Percentiles rank a stretch among this genome's conserved stretches.
These are phyloP conservation scores for Cercospora nicotianae DNA, from an alignment of 2,329 filamentous ascomycete genomes.

Conservation along the genomic window DNA sequence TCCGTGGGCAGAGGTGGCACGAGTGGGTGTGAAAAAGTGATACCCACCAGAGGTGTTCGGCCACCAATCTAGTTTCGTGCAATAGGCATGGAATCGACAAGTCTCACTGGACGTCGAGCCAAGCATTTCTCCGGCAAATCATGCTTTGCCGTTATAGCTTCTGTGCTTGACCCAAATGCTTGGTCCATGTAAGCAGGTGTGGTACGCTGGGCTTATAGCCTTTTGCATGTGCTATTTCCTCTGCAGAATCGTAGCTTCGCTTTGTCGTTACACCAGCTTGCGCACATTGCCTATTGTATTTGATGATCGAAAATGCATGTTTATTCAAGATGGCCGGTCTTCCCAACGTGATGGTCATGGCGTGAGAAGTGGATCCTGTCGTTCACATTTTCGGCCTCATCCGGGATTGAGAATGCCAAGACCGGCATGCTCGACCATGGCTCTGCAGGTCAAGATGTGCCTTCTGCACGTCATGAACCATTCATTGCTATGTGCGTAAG, in stretches of 20 bases:
- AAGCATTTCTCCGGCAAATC: neutral
- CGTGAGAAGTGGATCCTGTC: neutral
- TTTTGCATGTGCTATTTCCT: neutral
- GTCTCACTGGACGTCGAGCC: neutral
- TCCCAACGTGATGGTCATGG: neutral
- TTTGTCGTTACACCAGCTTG: neutral
- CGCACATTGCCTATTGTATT: neutral
- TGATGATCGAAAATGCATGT: neutral
- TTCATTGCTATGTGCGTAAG: neutral
- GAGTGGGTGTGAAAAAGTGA: neutral
- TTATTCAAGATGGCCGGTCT: neutral
- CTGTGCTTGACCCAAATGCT: neutral
- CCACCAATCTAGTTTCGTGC: neutral
- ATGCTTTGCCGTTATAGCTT: neutral
- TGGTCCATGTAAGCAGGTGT: neutral
- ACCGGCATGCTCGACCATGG: neutral
- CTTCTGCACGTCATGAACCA: neutral
- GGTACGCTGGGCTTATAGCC: neutral
- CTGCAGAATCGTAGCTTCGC: neutral
- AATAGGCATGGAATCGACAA: neutral
- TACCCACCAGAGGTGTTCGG: neutral
- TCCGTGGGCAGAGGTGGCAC: neutral
- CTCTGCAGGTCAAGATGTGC: neutral
- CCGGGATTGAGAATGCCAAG: neutral
- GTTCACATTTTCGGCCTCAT: neutral